Evolutionary conservation across 2,329 filamentous ascomycete species (phyloP).

Genomic region (Nannizzia gypsea): DNA sequence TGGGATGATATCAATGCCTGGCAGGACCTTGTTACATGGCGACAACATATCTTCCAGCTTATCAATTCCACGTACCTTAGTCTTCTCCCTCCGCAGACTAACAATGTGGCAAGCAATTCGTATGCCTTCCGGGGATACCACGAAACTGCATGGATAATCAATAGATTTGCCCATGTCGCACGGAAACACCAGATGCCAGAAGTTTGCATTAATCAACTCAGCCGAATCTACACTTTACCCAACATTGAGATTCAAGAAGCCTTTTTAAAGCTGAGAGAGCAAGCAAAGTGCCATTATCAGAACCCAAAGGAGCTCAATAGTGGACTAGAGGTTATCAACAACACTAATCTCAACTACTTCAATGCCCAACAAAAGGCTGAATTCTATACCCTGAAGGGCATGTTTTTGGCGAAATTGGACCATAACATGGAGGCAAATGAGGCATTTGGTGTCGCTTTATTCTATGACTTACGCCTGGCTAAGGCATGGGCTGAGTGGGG

Average conservation of each 20-base stretch:
- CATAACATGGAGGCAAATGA: constrained; percentile 86
- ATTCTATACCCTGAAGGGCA: constrained; percentile 97
- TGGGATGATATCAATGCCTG: constrained; percentile 99
- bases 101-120: constrained; percentile 76
- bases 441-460: constrained; percentile 87
- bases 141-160: constrained; percentile 99
- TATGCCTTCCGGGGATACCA: constrained; percentile 97
- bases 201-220: constrained; percentile 93
- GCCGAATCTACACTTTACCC: constrained; percentile 93
- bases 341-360: constrained; percentile 98
- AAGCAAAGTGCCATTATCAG: constrained; percentile 97
- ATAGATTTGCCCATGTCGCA: constrained; percentile 93
- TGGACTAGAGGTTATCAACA: constrained; percentile 96
- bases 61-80: constrained; percentile 91
- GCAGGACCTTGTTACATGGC: constrained; percentile 99
- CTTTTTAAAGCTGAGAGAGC: constrained; percentile 94
- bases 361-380: constrained; percentile 92
- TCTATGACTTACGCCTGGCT: constrained; percentile 86
- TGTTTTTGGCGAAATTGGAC: constrained; percentile 92
- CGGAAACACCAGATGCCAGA: constrained; percentile 94
- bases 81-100: constrained; percentile 65
- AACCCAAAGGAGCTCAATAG: constrained; percentile 84
- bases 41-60: constrained; percentile 94
- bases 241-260: constrained; percentile 99
- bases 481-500: constrained; percentile 99